Conservation (phyloP, 768 basidiomycete species). For the Chalciporus chontae region DNA sequence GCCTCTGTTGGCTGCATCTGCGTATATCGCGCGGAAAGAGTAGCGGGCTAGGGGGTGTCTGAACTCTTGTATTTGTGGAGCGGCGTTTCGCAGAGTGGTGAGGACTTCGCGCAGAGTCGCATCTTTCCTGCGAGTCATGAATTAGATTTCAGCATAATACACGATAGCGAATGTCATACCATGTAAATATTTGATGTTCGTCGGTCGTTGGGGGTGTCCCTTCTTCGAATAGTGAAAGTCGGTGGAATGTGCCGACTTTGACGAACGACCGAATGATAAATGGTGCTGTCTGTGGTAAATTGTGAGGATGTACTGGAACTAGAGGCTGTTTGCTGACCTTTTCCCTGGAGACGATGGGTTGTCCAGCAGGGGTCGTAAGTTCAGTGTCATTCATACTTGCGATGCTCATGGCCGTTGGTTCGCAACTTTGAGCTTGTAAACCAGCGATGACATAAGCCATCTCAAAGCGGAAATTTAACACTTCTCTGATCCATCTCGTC, state of each 20-base stretch:
- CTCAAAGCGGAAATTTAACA: not conserved
- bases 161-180: constrained; percentile 40
- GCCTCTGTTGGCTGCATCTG: constrained; percentile 69
- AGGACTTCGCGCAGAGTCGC: constrained; percentile 77
- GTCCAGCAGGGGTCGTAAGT: constrained; percentile 40
- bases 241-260: constrained; percentile 77
- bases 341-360: constrained; percentile 51
- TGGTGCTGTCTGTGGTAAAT: constrained; percentile 56
- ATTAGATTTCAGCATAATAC: not conserved
- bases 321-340: constrained; percentile 37
- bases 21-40: constrained; percentile 76
- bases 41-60: constrained; percentile 80
- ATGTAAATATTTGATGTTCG: constrained; percentile 80
- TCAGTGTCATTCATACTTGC: constrained; percentile 35
- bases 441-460: not conserved
- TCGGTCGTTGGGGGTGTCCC: constrained; percentile 73
- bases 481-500: no score
- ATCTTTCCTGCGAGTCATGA: constrained; percentile 57
- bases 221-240: constrained; percentile 72
- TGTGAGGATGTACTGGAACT: not conserved
- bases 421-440: not conserved
- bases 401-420: not conserved
- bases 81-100: constrained; percentile 69
- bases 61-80: constrained; percentile 67
- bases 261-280: constrained; percentile 82